Evolutionary conservation across 129 eudicot species (phyloP), one percentile per base, ranked within the genome.

Genomic region (Artemisia tridentata): DNA sequence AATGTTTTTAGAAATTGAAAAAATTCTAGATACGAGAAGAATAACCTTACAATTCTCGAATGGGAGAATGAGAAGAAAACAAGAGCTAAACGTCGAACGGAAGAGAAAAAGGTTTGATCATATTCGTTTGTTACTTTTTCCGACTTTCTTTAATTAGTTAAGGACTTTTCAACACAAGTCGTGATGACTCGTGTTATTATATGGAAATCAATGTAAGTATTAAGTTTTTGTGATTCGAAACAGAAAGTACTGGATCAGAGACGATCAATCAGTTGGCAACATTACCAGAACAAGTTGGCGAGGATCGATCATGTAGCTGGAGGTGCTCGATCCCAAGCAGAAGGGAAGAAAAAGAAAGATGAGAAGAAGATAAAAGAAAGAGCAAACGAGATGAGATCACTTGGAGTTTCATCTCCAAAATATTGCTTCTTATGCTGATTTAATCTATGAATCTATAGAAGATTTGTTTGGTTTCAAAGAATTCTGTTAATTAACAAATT

Each of bases 41-140:
- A 73, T 72, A 70, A 76, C 53, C 67, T 67, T 34, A 73, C 73
- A 6, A 80, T 88, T 73, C 68, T 62, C 50, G 84, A 84, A 68
- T 91, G 97, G 97, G 96, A 91, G 80, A 86, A 84, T 20, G 87
- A 82, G 82, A 88, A 80, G 88, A 91, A 84, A 74, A 21, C 71
- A 77, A 88, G 78, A 75, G 90, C 91, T 63, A 82, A 78, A 76
- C 65, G 53, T 57, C 72, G 78, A 74, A 83, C 84, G 82, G 96
- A 86, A 63, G 86, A 72, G 63, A 88, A 78, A 79, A 91, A 82
- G 97, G 97, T 91, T 34, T 15, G 34, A 17, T n/a, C 5, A 18
- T 45, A 29, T 50, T 63, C 7, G 8, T 15, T 48, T 7, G 34
- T 29, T 29, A 29, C 14, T 52, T 11, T n/a, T 69, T 50, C 31